These are phyloP conservation scores for Ganoderma lucidum DNA, from an alignment of 1,284 basidiomycete species.

Conservation along the genomic window DNA sequence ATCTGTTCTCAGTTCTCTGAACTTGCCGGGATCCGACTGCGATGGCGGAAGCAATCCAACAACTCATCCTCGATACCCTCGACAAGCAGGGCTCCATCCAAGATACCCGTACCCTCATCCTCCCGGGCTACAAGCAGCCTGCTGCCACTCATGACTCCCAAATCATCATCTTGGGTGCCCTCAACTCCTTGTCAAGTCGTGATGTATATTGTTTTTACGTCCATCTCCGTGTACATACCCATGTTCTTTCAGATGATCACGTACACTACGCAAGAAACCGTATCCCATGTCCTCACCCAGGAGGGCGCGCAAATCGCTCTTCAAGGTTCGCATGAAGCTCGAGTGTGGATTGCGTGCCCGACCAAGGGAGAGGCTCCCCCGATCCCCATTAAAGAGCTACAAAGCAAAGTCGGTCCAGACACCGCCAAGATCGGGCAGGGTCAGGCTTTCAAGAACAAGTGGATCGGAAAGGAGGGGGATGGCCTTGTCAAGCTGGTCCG, in stretches of 20 bases:
- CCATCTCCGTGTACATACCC: constrained; percentile 2
- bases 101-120: constrained; percentile 77
- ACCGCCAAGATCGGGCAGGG: constrained; percentile 92
- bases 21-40: constrained; percentile 13
- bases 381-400: constrained; percentile 72
- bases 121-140: constrained; percentile 68
- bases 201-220: constrained; percentile 65
- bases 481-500: constrained; percentile 88
- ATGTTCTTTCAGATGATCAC: constrained; percentile 76
- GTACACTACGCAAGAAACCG: constrained; percentile 82
- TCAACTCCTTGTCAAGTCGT: constrained; percentile 88
- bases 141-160: constrained; percentile 79
- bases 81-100: constrained; percentile 65
- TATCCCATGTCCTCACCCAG: constrained; percentile 76
- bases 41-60: constrained; percentile 83
- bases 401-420: constrained; percentile 82
- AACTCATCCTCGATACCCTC: constrained; percentile 80
- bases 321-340: constrained; percentile 92
- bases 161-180: constrained; percentile 83
- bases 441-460: constrained; percentile 96
- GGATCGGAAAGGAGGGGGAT: constrained; percentile 93
- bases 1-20: background rate
- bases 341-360: constrained; percentile 89
- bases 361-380: constrained; percentile 73
- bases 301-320: constrained; percentile 85